A percentile compares a stretch with the other conserved stretches of the same genome.
phyloP scores from a whole-genome alignment of 495 filamentous ascomycete genomes.

The Aspergillus wentii region DNA sequence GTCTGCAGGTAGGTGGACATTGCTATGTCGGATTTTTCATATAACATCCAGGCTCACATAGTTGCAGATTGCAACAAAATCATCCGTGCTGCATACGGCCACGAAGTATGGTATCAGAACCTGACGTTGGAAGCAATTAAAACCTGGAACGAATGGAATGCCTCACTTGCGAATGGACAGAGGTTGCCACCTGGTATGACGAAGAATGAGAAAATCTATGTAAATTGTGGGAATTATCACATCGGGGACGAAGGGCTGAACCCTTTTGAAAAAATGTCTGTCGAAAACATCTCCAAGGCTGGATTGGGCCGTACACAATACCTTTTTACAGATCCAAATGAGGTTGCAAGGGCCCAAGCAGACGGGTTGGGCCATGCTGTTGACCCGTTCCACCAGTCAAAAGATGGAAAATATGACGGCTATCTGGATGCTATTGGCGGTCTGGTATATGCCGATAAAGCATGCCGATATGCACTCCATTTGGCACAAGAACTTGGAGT shows the following conservation, averaged over 20 bases:
- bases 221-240: conserved; percentile 24
- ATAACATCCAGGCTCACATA: too few relatives aligned
- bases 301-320: conserved; percentile 28
- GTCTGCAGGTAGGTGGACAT: conserved; percentile 21
- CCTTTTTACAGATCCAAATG: conserved; percentile 17
- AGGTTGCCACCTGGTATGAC: conserved; percentile 27
- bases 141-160: conserved; percentile 39
- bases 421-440: conserved; percentile 37
- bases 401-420: conserved; percentile 12
- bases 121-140: conserved; percentile 34
- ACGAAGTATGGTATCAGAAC: conserved; percentile 33
- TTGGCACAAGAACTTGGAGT: conserved; percentile 27
- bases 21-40: too few relatives aligned
- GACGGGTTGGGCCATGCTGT: conserved; percentile 25
- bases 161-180: conserved; percentile 15
- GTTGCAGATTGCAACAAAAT: conserved; percentile 39
- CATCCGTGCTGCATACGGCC: conserved; percentile 36
- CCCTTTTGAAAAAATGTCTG: conserved; percentile 24
- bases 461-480: conserved; percentile 36
- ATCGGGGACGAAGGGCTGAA: conserved; percentile 22
- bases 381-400: conserved; percentile 19
- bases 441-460: conserved; percentile 35
- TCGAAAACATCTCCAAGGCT: conserved; percentile 26
- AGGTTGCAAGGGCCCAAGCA: conserved; percentile 20
- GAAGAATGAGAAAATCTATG: conserved; percentile 21